Evolutionary conservation across 371 early-diverging fungal species (phyloP), one percentile per base, ranked within the genome.

Genomic region (Dichotomocladium elegans): DNA sequence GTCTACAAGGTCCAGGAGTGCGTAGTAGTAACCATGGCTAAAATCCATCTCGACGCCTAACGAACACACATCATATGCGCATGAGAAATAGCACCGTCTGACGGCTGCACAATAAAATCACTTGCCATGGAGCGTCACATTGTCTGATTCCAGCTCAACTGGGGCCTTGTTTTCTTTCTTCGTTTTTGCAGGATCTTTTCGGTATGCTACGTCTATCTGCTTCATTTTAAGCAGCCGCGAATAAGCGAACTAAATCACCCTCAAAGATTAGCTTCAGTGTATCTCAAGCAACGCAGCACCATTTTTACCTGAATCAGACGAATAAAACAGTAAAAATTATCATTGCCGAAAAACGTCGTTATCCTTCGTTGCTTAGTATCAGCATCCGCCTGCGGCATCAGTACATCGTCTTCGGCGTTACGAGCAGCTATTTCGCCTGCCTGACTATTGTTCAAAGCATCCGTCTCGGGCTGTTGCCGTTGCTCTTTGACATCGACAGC

Each of bases 241-340:
- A 72, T 93, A 69, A 7, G 31, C 53, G 34, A 53, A 46, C 43
- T 42, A 30, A 19, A 42, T 29, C 10, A 26, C n/a, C 3, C 28
- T 24, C 8, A 21, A 24, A 3, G 24, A 19, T 34, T 2, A 29
- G 33, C 24, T 30, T n/a, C n/a, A n/a, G n/a, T 47, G 47, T 47
- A 11, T 33, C 5, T 15, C 28, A 19, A 34, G 17, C 17, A 14
- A 46, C 8, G n/a, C 1, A 28, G 12, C 14, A 0, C 24, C 11
- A 30, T 8, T 25, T 65, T 56, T 70, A 88, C 86, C 74, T 92
- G 88, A 59, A 88, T 89, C 45, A 93, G 79, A 17, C 97, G 74
- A 64, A 97, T 82, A 60, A 98, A 93, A 51, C 86, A 88, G 63
- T 92, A 98, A 53, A 88, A 88, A 29, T 64, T 67, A 30, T 79